Base-by-base conservation (phyloP, 176 grass and related monocot species). In the Elaeis guineensis region DNA sequence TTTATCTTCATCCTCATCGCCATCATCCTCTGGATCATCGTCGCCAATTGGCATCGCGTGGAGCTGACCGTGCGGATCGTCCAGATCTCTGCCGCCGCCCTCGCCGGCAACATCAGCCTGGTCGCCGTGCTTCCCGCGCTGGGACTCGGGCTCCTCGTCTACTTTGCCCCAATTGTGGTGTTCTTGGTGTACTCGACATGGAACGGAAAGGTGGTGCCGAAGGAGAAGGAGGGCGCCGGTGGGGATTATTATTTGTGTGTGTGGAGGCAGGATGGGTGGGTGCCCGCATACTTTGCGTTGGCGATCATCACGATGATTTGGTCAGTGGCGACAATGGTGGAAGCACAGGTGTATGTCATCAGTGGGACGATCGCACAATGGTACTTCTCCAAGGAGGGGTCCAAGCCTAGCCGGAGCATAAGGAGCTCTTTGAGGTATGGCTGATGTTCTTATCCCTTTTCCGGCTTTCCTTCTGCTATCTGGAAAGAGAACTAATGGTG, bases 251-350 rank as follows among this genome's bases (percentile, higher is more conserved):
- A 74, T 58, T 50, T 32, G 50, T 83, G 80, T 48, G 69, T 69
- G 50, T 83, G 80, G 80, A 77, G 26, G 52, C 69, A 83, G 63
- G 74, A 78, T 21, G 29, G 35, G 5, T 83, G 80, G 80, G 80
- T 83, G 55, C 63, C 50, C 16, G 74, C 66, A 21, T 83, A 78
- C 50, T 78, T 83, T 50, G 63, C 69, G 17, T 22, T 77, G 17
- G 79, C 79, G 16, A 65, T 82, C 54, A 52, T 82, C 51, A 68
- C 39, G 16, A 62, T 83, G 69, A 29, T 83, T 8, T 83, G 80
- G 80, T 83, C 80, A 4, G 80, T 74, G 16, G 69, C 73, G 51
- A 69, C 63, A 20, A 69, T 83, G 74, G 26, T 78, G 19, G 74
- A 83, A 57, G 74, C 80, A n/a, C 69, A 83, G 51, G 57, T 83